A percentile compares a stretch with the other conserved stretches of the same genome.
These are phyloP conservation scores for Mrakiaceae sp. DNA, from an alignment of 1,284 basidiomycete species.

Conservation along the genomic window DNA sequence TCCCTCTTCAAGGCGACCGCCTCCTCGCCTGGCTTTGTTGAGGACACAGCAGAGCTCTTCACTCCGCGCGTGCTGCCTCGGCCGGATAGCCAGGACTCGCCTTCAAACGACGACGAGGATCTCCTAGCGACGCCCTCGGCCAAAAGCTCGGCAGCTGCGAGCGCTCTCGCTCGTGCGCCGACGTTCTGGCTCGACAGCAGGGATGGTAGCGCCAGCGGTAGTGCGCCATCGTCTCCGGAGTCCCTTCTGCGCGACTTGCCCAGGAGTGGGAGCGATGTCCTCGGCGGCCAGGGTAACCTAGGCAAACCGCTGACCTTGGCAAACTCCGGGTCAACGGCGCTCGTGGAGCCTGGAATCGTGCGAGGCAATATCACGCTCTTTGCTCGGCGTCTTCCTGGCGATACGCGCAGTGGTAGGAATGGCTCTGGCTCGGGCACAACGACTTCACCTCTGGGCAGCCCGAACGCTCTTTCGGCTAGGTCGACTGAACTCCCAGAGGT, in stretches of 20 bases:
- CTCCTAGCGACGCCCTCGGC: constrained; percentile 1
- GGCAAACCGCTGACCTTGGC: background rate
- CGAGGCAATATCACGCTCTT: background rate
- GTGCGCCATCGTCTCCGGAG: no score
- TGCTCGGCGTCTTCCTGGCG: no score
- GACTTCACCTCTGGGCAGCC: background rate
- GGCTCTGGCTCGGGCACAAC: background rate
- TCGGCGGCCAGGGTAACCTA: background rate
- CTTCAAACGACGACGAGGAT: background rate
- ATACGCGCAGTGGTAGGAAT: no score
- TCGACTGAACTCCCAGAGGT: constrained; percentile 18
- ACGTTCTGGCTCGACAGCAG: constrained; percentile 7
- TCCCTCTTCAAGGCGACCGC: background rate
- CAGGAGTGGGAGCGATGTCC: background rate
- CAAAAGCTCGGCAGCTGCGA: background rate
- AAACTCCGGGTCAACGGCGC: constrained; percentile 10
- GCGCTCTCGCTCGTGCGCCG: constrained; percentile 1
- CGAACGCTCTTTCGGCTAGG: background rate
- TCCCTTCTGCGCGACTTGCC: background rate
- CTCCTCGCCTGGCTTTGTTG: background rate
- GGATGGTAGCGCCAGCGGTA: background rate
- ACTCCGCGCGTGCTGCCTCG: background rate
- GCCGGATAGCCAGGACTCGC: no score
- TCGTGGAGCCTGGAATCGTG: background rate
- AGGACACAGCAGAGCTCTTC: background rate